A percentile compares a stretch with the other conserved stretches of the same genome.
Conservation (phyloP, 2,329 filamentous ascomycete genomes). For the Fusarium sp. region DNA sequence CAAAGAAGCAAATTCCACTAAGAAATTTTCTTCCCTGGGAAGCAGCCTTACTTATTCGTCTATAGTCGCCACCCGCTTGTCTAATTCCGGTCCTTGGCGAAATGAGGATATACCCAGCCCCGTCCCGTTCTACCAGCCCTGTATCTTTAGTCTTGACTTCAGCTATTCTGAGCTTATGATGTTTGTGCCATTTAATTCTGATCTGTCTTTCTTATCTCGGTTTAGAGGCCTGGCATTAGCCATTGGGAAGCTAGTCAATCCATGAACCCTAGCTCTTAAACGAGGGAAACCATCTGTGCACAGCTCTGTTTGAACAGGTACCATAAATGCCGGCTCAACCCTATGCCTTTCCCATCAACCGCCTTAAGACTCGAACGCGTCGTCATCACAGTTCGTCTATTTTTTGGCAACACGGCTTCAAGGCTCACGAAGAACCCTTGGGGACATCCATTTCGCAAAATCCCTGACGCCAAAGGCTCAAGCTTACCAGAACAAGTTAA, state of each 20-base stretch:
- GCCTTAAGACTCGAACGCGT: constrained; percentile 1
- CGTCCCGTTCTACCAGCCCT: constrained; percentile 17
- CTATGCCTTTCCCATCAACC: constrained; percentile 2
- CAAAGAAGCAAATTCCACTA: constrained; percentile 24
- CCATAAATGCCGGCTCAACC: background rate
- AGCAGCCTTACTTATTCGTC: constrained; percentile 6
- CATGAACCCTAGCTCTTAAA: constrained; percentile 13
- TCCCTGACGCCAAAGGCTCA: constrained; percentile 5
- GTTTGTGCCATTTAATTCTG: constrained; percentile 32
- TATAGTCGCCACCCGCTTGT: constrained; percentile 21
- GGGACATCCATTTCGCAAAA: constrained; percentile 12
- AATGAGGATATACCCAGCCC: constrained; percentile 41
- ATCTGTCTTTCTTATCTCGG: constrained; percentile 17
- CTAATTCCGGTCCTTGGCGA: constrained; percentile 32
- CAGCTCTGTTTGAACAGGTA: constrained; percentile 14
- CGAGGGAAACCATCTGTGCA: background rate
- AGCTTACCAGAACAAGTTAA: constrained; percentile 13
- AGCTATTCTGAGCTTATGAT: background rate
- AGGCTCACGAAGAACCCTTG: constrained; percentile 9
- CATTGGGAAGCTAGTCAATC: constrained; percentile 13
- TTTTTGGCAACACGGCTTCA: background rate
- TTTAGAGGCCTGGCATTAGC: constrained; percentile 24
- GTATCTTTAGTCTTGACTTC: constrained; percentile 3
- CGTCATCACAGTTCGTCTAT: background rate
- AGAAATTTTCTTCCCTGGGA: constrained; percentile 3